Conservation (phyloP, 306 rosid species). For the Quercus glauca region DNA sequence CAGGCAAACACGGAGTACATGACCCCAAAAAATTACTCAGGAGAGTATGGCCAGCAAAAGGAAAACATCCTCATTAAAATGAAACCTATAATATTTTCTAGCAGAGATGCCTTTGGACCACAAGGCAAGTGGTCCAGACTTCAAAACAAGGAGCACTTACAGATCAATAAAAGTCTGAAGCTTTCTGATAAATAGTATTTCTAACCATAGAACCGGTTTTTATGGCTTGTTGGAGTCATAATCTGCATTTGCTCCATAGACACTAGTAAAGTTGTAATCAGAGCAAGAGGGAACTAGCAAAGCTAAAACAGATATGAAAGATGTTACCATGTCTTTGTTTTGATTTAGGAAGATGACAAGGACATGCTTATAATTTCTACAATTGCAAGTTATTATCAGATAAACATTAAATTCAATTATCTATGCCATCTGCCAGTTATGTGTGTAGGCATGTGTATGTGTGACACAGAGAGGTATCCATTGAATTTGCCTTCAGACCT, state of each 20-base stretch:
- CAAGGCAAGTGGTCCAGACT: background rate
- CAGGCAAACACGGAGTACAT: background rate
- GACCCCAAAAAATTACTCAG: background rate
- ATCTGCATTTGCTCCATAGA: background rate
- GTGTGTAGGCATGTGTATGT: background rate
- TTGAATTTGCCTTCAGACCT: constrained; percentile 30
- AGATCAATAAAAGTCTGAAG: background rate
- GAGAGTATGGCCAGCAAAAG: no score
- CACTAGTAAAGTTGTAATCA: background rate
- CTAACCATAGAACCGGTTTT: background rate
- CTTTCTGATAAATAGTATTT: background rate
- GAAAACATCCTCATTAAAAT: background rate
- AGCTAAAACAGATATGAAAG: background rate
- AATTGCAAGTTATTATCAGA: background rate
- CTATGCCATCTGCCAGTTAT: background rate
- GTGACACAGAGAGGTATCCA: constrained; percentile 14
- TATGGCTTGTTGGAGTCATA: background rate
- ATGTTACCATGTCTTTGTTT: background rate
- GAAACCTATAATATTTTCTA: background rate
- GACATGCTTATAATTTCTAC: background rate
- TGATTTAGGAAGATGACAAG: background rate
- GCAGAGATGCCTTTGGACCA: background rate
- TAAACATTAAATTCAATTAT: background rate
- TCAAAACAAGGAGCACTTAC: background rate
- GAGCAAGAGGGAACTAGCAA: background rate